Conservation (phyloP, 768 basidiomycete species). For the Hygrophoropsis aurantiaca region DNA sequence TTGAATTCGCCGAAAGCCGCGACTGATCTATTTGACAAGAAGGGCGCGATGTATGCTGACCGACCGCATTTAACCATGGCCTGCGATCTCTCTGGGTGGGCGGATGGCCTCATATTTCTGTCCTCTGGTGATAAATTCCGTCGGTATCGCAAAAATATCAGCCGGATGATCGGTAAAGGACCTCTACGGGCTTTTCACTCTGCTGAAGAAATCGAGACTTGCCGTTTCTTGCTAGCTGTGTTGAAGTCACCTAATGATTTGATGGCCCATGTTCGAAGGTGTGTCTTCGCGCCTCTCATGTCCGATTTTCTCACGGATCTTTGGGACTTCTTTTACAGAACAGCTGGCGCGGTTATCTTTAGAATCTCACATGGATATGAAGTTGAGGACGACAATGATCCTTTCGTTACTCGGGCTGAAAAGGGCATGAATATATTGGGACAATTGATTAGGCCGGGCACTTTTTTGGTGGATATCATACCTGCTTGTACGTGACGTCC, state of each 20-base stretch:
- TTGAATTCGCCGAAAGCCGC: too few species aligned
- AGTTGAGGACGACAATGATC: constrained; percentile 29
- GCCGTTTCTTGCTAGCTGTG: constrained; percentile 46
- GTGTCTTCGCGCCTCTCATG: constrained; percentile 39
- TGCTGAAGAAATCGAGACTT: constrained; percentile 46
- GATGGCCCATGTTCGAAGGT: too few species aligned
- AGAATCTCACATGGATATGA: constrained; percentile 37
- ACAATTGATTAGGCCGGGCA: constrained; percentile 26
- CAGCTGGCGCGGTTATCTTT: constrained; percentile 32
- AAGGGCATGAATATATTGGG: constrained; percentile 16
- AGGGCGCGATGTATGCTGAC: too few species aligned
- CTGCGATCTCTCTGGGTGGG: neutral
- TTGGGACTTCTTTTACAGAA: constrained; percentile 18
- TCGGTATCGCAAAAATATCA: constrained; percentile 1
- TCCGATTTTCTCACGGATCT: constrained; percentile 38
- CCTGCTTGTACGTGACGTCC: neutral
- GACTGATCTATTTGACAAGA: constrained; percentile 46
- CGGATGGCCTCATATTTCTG: neutral
- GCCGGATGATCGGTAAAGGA: constrained; percentile 1
- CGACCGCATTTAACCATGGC: constrained; percentile 37
- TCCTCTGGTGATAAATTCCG: neutral
- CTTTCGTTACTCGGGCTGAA: constrained; percentile 27
- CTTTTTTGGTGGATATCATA: constrained; percentile 25
- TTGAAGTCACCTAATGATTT: constrained; percentile 50
- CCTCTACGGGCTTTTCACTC: constrained; percentile 30